phyloP scores from a whole-genome alignment of 1,284 basidiomycete species.

The Rhodotorula sp. region DNA sequence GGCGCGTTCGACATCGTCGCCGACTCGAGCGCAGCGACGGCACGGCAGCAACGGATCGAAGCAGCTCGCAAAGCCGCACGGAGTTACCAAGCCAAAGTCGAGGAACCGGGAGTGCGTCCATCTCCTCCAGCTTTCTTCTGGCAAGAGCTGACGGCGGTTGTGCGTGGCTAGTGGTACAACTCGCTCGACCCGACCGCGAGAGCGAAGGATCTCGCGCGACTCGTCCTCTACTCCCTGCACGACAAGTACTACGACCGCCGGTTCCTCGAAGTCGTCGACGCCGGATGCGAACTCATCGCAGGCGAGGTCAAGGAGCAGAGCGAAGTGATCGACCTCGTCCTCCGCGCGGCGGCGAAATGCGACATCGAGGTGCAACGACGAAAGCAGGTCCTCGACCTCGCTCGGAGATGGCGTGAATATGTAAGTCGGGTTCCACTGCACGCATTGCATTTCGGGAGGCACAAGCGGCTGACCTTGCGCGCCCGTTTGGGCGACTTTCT shows the following conservation, averaged over 20 bases:
- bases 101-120: slow-evolving; percentile 4
- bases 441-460: too few relatives aligned
- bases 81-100: slow-evolving; percentile 10
- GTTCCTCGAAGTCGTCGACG: neutral
- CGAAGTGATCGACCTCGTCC: slow-evolving; percentile 13
- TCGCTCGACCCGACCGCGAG: neutral
- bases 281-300: neutral
- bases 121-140: too few relatives aligned
- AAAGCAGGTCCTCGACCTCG: neutral
- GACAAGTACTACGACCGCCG: neutral
- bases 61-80: neutral
- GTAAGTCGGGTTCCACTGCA: neutral
- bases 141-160: neutral
- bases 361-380: neutral
- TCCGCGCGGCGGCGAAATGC: slow-evolving; percentile 4
- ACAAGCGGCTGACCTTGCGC: neutral
- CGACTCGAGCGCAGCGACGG: slow-evolving; percentile 4
- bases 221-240: slow-evolving; percentile 11
- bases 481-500: neutral
- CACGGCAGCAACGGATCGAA: slow-evolving; percentile 3
- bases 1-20: slow-evolving; percentile 10
- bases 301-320: slow-evolving; percentile 14
- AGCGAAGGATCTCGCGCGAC: slow-evolving; percentile 8
- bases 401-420: slow-evolving; percentile 10
- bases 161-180: slow-evolving; percentile 9